A percentile compares a stretch with the other conserved stretches of the same genome.
Evolutionary conservation across 805 yeast species (phyloP).

Genomic region (Hanseniaspora nectarophila): DNA sequence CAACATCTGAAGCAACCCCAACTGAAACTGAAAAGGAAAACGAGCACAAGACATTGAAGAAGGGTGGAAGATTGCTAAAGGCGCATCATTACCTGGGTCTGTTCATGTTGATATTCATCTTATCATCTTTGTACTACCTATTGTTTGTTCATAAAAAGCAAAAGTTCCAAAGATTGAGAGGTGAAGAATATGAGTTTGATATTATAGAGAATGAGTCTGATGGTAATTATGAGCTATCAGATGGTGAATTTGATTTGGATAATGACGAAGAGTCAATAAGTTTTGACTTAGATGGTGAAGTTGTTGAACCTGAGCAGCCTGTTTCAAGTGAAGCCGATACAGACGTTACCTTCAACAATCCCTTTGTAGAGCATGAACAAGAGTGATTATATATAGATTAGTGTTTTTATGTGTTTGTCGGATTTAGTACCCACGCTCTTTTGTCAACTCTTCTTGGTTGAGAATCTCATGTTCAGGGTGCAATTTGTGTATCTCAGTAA

Average conservation of each 20-base stretch:
- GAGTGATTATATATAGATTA: neutral
- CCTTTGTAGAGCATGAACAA: neutral
- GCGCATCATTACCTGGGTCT: constrained; percentile 8
- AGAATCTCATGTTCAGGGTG: too few relatives aligned
- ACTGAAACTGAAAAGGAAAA: neutral
- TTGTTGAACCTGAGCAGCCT: neutral
- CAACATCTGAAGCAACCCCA: neutral
- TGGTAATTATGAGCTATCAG: constrained; percentile 23
- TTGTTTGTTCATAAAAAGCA: constrained; percentile 34
- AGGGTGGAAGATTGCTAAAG: constrained; percentile 4
- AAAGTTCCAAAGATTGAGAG: constrained; percentile 44
- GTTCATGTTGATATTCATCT: constrained; percentile 23
- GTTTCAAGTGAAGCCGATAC: neutral
- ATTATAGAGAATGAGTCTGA: constrained; percentile 54
- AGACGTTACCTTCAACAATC: neutral
- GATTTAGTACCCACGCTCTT: too few relatives aligned
- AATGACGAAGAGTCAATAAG: neutral
- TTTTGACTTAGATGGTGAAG: neutral
- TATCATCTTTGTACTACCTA: constrained; percentile 35
- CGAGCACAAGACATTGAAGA: constrained; percentile 5
- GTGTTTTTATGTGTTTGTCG: too few relatives aligned
- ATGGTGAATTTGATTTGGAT: constrained; percentile 16
- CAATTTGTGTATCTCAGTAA: too few relatives aligned
- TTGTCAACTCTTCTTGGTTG: too few relatives aligned
- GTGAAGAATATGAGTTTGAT: constrained; percentile 65